These are phyloP conservation scores for Sistotremastrum niveocremeum DNA, from an alignment of 768 basidiomycete species.

Conservation along the genomic window DNA sequence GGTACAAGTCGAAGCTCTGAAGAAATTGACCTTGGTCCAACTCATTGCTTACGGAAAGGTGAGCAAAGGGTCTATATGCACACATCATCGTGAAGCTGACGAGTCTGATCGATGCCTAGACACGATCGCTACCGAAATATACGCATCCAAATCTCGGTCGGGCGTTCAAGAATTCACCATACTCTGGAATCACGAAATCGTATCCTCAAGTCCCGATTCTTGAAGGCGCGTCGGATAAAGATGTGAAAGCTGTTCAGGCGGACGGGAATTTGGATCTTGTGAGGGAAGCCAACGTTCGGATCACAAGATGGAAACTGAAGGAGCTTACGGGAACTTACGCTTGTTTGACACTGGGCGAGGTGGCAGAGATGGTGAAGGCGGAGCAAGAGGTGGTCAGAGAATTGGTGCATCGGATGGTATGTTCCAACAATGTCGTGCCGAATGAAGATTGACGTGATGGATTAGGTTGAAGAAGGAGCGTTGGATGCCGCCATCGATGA, in stretches of 20 bases:
- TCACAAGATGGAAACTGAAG: conserved; percentile 67
- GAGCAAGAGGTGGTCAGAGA: conserved; percentile 40
- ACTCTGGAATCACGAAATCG: conserved; percentile 44
- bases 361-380: conserved; percentile 38
- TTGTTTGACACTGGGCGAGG: conserved; percentile 39
- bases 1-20: conserved; percentile 75
- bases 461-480: conserved; percentile 34
- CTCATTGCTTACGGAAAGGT: conserved; percentile 69
- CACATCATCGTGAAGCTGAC: not conserved
- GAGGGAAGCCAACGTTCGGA: conserved; percentile 48
- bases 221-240: no score
- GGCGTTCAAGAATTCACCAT: conserved; percentile 54
- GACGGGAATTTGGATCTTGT: conserved; percentile 67
- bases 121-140: conserved; percentile 56
- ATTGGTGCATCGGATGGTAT: conserved; percentile 63
- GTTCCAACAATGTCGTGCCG: conserved; percentile 7
- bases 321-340: conserved; percentile 76
- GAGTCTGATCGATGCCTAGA: conserved; percentile 18
- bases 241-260: conserved; percentile 7
- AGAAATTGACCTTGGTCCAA: conserved; percentile 71
- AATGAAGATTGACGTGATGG: conserved; percentile 31
- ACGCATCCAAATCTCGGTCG: conserved; percentile 43
- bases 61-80: conserved; percentile 1
- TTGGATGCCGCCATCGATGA: conserved; percentile 57
- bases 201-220: conserved; percentile 34